A percentile compares a stretch with the other conserved stretches of the same genome.
Conservation (phyloP, 2,329 filamentous ascomycete genomes). For the Ophiostoma piceae region DNA sequence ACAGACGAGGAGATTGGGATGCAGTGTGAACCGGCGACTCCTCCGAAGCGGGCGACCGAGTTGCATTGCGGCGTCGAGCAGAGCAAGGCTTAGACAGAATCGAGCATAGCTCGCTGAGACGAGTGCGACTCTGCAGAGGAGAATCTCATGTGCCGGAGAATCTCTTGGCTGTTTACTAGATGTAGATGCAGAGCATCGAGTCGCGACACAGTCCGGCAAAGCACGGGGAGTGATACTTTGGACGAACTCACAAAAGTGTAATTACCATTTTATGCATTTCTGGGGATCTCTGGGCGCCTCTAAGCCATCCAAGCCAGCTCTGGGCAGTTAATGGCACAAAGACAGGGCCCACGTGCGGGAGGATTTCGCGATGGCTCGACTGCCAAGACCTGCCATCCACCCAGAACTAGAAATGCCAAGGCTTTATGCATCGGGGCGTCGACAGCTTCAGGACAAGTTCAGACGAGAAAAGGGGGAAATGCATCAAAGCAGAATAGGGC, state of each 20-base stretch:
- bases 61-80: background rate
- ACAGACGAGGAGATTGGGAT: background rate
- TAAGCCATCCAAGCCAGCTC: too few relatives aligned
- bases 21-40: slow-evolving; percentile 1
- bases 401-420: background rate
- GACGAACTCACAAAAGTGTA: background rate
- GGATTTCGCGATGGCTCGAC: slow-evolving; percentile 1
- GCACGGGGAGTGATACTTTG: background rate
- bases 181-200: too few relatives aligned
- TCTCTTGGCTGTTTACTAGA: background rate
- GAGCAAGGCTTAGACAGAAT: background rate
- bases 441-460: slow-evolving; percentile 10
- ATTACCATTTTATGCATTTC: slow-evolving; percentile 2
- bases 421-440: background rate
- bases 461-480: background rate
- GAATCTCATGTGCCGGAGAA: background rate
- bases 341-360: slow-evolving; percentile 9
- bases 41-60: background rate
- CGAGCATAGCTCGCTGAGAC: background rate
- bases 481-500: background rate
- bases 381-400: slow-evolving; percentile 7
- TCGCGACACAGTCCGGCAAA: background rate
- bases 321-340: background rate
- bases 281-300: background rate
- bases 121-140: background rate